Evolutionary conservation across 306 rosid genomes (phyloP), one percentile per base, ranked within the genome.

Genomic region (Pachyrhizus erosus): DNA sequence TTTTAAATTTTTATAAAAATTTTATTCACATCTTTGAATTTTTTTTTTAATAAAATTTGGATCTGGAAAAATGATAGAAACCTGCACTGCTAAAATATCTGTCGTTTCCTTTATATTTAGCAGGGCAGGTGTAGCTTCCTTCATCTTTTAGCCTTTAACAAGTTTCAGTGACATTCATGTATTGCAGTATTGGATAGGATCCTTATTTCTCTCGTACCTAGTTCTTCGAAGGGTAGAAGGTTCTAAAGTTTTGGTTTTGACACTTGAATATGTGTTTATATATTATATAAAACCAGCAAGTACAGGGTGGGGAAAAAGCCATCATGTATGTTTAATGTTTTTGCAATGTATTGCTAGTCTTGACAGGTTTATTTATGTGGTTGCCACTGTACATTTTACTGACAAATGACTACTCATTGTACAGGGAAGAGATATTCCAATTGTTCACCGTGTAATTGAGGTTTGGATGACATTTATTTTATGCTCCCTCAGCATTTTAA

Each of bases 401-500:
- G 49, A 88, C 27, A 6, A 40, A 7, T 54, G 49, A 78, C 26
- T 86, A 42, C 23, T 15, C 62, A 42, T 75, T 86, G 54, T 81
- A 48, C 73, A 94, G 98, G 96, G 91, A 45, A 97, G 80, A 21
- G 84, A 76, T 18, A 90, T 94, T 88, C 95, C 98, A 46, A 92
- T 94, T 46, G 97, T 90, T 73, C 98, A 94, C 69, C 92, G 96
- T 46, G 97, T 91, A 73, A 89, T 89, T 78, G 66, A 90, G 94
- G 98, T 82, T 74, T 65, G 82, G 40, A 23, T 24, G 27, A 66
- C 26, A 31, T 31, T 24, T 70, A 23, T 75, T 73, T 81, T 82
- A 24, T 64, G 21, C 40, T 79, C 43, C 46, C 6, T 7, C 18
- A 7, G 7, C 18, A 20, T 42, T 79, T 67, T 69, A 62, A 5